A percentile compares a stretch with the other conserved stretches of the same genome.
phyloP scores from a whole-genome alignment of 1,284 basidiomycete species.

The Sanghuangporus sanghuang region DNA sequence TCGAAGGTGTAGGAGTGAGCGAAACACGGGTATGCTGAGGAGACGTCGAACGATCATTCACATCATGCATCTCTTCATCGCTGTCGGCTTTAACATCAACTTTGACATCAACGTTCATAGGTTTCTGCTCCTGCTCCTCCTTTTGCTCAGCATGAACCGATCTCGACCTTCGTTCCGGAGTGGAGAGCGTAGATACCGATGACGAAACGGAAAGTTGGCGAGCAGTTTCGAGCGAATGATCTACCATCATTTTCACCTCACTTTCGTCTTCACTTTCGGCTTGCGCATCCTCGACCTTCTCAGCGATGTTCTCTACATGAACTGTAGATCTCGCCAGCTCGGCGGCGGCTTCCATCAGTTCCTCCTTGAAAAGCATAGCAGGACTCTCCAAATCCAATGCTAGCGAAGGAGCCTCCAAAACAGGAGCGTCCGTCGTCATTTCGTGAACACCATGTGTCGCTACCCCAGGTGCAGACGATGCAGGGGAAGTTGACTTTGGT shows the following conservation, averaged over 20 bases:
- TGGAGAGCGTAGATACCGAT: background rate
- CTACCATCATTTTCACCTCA: background rate
- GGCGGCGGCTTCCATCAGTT: conserved; percentile 5
- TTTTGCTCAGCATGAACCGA: background rate
- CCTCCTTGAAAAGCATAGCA: conserved; percentile 5
- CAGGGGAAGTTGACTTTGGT: background rate
- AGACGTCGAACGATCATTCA: background rate
- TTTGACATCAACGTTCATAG: background rate
- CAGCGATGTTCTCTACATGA: background rate
- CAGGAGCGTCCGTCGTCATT: background rate
- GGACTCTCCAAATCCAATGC: background rate
- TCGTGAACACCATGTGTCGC: background rate
- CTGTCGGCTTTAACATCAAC: background rate
- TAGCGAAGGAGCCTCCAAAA: background rate
- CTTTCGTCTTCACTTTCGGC: background rate
- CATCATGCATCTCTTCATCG: background rate
- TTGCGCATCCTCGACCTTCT: background rate
- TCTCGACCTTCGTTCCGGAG: background rate
- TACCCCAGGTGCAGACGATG: background rate
- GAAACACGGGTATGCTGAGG: background rate
- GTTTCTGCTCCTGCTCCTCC: background rate
- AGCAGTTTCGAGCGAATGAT: background rate
- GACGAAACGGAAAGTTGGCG: background rate
- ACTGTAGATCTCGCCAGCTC: background rate
- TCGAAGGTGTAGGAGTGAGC: background rate